These are phyloP conservation scores for Osmozyma mogii DNA, from an alignment of 805 yeast genomes.

Conservation along the genomic window DNA sequence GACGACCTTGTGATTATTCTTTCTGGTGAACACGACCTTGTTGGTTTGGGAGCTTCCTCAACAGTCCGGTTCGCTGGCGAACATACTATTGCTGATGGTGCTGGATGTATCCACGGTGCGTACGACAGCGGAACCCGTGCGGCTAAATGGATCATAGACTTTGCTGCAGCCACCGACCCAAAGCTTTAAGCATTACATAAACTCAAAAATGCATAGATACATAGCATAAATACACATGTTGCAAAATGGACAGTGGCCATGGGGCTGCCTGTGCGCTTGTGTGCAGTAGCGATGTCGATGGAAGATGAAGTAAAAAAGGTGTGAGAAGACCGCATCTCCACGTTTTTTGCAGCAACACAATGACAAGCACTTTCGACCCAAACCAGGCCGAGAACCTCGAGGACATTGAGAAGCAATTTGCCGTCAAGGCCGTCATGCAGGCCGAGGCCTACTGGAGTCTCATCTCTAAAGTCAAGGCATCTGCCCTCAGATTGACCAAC, in stretches of 20 bases:
- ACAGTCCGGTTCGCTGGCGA: constrained; percentile 83
- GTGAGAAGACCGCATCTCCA: too few relatives aligned
- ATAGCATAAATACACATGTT: too few relatives aligned
- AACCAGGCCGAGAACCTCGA: constrained; percentile 92
- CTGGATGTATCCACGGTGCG: constrained; percentile 91
- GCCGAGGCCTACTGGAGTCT: constrained; percentile 91
- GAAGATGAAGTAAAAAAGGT: too few relatives aligned
- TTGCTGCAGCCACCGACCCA: too few relatives aligned
- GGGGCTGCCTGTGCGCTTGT: too few relatives aligned
- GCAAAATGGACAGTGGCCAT: too few relatives aligned
- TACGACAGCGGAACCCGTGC: constrained; percentile 67
- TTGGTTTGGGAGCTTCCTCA: constrained; percentile 38
- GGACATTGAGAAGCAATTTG: constrained; percentile 95
- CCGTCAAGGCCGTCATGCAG: constrained; percentile 94
- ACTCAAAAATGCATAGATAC: too few relatives aligned
- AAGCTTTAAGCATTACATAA: too few relatives aligned
- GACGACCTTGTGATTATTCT: constrained; percentile 54
- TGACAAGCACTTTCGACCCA: constrained; percentile 55
- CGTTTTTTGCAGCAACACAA: constrained; percentile 5
- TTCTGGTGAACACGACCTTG: constrained; percentile 30
- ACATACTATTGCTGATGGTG: constrained; percentile 78
- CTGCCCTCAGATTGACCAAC: constrained; percentile 64
- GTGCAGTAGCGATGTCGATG: too few relatives aligned
- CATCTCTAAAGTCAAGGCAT: constrained; percentile 67
- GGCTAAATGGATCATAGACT: constrained; percentile 28